A percentile compares a stretch with the other conserved stretches of the same genome.
phyloP scores from a whole-genome alignment of 768 basidiomycete species.

The Tubosaeta brunneosetosa region DNA sequence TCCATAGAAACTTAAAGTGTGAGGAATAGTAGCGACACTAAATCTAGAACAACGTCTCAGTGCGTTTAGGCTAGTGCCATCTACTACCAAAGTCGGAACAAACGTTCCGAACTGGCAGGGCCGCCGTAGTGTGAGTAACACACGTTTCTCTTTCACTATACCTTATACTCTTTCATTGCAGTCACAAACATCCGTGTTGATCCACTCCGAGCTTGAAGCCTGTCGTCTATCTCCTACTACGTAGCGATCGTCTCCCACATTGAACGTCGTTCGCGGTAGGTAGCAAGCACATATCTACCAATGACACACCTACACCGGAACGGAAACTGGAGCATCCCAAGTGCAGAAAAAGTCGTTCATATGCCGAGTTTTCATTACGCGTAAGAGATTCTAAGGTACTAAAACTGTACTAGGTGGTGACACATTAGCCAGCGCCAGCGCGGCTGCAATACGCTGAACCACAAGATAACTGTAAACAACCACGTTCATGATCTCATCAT shows the following conservation, averaged over 20 bases:
- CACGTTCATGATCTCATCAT: conserved; percentile 16
- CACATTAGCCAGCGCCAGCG: conserved; percentile 19
- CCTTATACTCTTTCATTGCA: not conserved
- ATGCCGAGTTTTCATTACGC: conserved; percentile 15
- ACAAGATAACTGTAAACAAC: not conserved
- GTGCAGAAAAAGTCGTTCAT: not conserved
- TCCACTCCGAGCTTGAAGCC: not conserved
- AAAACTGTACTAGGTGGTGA: conserved; percentile 12
- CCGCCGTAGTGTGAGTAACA: not conserved
- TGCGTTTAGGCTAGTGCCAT: no score
- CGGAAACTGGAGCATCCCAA: not conserved
- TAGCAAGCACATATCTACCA: no score
- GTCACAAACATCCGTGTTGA: not conserved
- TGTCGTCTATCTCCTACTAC: not conserved
- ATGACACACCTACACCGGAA: not conserved
- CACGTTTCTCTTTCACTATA: not conserved
- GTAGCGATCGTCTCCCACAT: not conserved
- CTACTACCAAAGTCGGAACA: no score
- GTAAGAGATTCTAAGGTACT: conserved; percentile 18
- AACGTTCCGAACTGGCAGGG: no score
- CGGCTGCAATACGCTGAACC: conserved; percentile 10
- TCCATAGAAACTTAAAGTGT: not conserved
- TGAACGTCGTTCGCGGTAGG: not conserved
- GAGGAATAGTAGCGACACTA: not conserved
- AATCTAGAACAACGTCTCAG: not conserved